These are phyloP conservation scores for Sporothrix protearum DNA, from an alignment of 2,329 filamentous ascomycete genomes.

Conservation along the genomic window DNA sequence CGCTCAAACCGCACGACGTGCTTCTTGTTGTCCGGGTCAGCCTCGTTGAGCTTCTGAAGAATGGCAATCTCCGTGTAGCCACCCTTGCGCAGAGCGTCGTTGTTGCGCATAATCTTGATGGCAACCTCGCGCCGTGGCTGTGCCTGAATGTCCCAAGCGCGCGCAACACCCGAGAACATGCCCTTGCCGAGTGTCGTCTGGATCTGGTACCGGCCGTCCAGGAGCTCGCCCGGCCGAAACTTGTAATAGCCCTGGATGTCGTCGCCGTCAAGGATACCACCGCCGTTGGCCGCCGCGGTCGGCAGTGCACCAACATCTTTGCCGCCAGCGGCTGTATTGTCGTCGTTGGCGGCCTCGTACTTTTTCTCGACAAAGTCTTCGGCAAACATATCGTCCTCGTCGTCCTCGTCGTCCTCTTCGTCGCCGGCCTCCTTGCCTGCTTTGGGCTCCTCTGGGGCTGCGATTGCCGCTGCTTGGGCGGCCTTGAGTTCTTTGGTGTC, in stretches of 20 bases:
- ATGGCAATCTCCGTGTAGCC: slow-evolving; percentile 94
- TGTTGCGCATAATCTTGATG: slow-evolving; percentile 97
- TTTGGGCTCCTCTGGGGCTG: neutral
- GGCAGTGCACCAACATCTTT: slow-evolving; percentile 40
- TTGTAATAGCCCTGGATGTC: slow-evolving; percentile 97
- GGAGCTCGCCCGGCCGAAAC: slow-evolving; percentile 83
- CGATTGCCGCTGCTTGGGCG: slow-evolving; percentile 30
- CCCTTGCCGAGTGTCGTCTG: slow-evolving; percentile 84
- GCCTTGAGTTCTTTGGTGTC: slow-evolving; percentile 31
- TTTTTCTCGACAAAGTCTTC: slow-evolving; percentile 69
- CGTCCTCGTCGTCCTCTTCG: slow-evolving; percentile 31
- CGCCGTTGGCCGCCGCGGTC: slow-evolving; percentile 53
- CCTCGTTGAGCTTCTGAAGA: slow-evolving; percentile 77
- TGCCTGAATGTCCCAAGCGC: slow-evolving; percentile 68
- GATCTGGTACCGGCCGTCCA: slow-evolving; percentile 86
- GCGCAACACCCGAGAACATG: slow-evolving; percentile 95
- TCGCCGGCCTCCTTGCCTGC: neutral
- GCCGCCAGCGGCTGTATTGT: slow-evolving; percentile 38
- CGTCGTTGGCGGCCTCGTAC: slow-evolving; percentile 47
- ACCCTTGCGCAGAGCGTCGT: slow-evolving; percentile 86
- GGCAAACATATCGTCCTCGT: slow-evolving; percentile 86
- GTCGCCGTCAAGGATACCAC: slow-evolving; percentile 84
- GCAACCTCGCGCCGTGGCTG: slow-evolving; percentile 72
- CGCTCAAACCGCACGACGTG: slow-evolving; percentile 86
- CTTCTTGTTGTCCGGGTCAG: slow-evolving; percentile 84